Evolutionary conservation across 352 stramenopile genomes (phyloP), one percentile per base, ranked within the genome.

Genomic region (Globisporangium camurandrum): DNA sequence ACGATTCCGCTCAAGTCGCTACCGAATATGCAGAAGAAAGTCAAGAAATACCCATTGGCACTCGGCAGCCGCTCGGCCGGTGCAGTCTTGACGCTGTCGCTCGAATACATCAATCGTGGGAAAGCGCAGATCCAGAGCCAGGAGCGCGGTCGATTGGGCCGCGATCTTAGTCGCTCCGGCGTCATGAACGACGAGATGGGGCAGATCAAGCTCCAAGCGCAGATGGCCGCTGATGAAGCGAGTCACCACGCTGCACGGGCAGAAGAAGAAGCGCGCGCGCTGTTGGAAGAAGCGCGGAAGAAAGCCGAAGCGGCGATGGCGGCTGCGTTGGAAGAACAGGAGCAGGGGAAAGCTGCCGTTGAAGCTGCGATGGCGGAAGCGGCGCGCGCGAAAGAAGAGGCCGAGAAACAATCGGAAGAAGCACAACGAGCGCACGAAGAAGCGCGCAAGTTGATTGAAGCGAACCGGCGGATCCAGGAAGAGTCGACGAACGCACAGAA

Each of bases 81-180:
- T 40, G 79, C 79, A 6, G 71, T 89, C 24, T 31, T 93, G n/a
- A 88, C 76, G 4, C 61, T 93, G 26, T 73, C 76, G 28, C 58
- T 93, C 11, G 82, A 93, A 51, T 93, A 93, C 51, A 72, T 91
- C 24, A 93, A 93, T 62, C 88, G 88, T 49, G 79, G 71, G 3
- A 89, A 88, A 63, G 76, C 76, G 22, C 85, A 72, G 50, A 68
- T 88, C 26, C 68, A 93, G 49, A 74, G 85, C 22, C 75, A 90
- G 45, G 67, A 86, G 46, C 68, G 74, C 45, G 56, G 69, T 4
- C 69, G 74, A 45, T 61, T 86, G 44, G 67, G 59, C 34, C 74
- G 84, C 37, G 78, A 87, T 47, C 51, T 86, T 23, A 73, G 65
- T 30, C 67, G 74, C 16, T 74, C 70, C 0, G 64, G 60, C 20